These are phyloP conservation scores for Fusarium protoensiforme DNA, from an alignment of 2,329 filamentous ascomycete genomes.

Conservation along the genomic window DNA sequence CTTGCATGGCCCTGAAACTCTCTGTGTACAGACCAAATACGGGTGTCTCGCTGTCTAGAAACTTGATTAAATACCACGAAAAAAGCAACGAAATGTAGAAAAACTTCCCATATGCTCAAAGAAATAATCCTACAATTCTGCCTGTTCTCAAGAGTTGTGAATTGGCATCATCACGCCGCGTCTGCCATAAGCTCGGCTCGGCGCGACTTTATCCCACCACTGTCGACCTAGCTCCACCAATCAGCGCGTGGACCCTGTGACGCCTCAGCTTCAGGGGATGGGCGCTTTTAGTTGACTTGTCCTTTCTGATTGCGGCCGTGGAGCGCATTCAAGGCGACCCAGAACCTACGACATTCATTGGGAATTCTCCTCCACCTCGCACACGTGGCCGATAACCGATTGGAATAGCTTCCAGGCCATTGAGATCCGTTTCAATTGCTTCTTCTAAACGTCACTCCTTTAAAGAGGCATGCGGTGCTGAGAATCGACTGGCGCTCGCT, in stretches of 20 bases:
- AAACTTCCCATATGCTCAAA: neutral
- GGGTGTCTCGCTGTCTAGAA: neutral
- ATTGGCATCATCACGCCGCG: neutral
- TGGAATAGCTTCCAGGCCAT: conserved; percentile 12
- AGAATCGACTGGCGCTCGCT: conserved; percentile 24
- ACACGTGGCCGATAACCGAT: conserved; percentile 3
- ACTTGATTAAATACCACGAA: neutral
- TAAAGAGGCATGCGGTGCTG: conserved; percentile 38
- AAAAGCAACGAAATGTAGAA: neutral
- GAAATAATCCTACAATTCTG: neutral
- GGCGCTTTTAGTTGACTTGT: conserved; percentile 44
- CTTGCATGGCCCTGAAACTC: neutral
- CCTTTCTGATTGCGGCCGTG: conserved; percentile 40
- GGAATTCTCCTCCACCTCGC: conserved; percentile 17
- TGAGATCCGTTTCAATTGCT: conserved; percentile 23
- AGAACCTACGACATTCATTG: conserved; percentile 17
- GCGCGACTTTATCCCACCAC: conserved; percentile 41
- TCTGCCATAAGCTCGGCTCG: conserved; percentile 30
- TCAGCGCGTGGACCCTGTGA: conserved; percentile 36
- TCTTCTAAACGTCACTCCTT: conserved; percentile 9
- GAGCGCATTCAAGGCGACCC: conserved; percentile 19
- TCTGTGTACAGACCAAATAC: neutral
- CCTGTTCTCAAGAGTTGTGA: neutral
- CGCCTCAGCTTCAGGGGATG: conserved; percentile 30
- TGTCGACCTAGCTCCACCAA: conserved; percentile 18